Evolutionary conservation across 2,329 filamentous ascomycete species (phyloP), one percentile per base, ranked within the genome.

Genomic region (Apiospora sp.): DNA sequence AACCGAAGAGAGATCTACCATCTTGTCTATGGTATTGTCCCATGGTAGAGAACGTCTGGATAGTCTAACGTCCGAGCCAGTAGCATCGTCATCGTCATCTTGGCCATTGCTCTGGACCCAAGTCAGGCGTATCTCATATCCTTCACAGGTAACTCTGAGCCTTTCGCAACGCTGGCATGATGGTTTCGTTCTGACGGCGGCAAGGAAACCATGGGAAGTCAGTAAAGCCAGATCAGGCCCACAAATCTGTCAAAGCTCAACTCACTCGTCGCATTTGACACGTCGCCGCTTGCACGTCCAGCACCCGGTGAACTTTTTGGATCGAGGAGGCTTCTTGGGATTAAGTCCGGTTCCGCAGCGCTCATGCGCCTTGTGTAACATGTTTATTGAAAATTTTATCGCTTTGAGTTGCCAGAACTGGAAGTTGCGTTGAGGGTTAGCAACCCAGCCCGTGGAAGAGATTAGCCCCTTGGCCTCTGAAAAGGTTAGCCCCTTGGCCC

Each of bases 91-190:
- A 30, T 30, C 68, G 8, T 49, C 44, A 51, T 68, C 67, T 49
- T n/a, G 72, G 30, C 69, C 61, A 37, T 58, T 73, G 44, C 64
- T 72, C 22, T n/a, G 41, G 1, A 75, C 61, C 76, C 74, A 77
- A 30, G 69, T 73, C 19, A 77, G 70, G 8, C 75, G 73, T 7
- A 77, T 51, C 10, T 72, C 75, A 46, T 78, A 78, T 1, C 77
- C 77, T 43, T 77, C 72, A 34, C 76, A 77, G 16, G 69, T n/a
- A 27, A 76, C 54, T 1, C 74, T 73, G n/a, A 74, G 70, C 14
- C 64, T 70, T 10, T 34, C 16, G 48, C 68, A 70, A 24, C 68
- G 48, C 10, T 70, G 48, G 44, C 76, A 77, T 16, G 54, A 44
- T 7, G 73, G 76, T 1, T 46, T 71, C 0, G 61, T 51, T n/a